Base-by-base conservation (phyloP, 2,329 filamentous ascomycete genomes). In the Lasiodiplodia hormozganensis region DNA sequence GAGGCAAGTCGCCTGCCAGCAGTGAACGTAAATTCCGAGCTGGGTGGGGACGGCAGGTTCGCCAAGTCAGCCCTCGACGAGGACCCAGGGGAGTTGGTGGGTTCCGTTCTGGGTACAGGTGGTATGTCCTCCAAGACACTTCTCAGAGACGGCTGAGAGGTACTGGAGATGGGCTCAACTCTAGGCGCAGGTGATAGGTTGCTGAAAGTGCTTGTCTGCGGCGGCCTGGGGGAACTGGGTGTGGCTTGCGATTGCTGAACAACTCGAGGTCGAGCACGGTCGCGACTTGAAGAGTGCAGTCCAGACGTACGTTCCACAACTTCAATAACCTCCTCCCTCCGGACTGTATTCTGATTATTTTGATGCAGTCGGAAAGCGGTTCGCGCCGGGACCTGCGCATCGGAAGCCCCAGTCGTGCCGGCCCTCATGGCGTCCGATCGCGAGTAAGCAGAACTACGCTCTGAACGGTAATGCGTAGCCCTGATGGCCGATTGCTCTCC, bases 311-410 rank as follows among this genome's bases (percentile, higher is more conserved):
- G 47, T 21, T 64, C 60, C 31, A 52, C 21, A 1, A 47, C 25
- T 52, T 64, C 60, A 28, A 64, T 21, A 1, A 64, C 28, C 25
- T 52, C 60, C 18, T 52, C 47, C 2, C 60, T 64, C 43, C 28
- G 43, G 8, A 11, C 12, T 6, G 28, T 28, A 31, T 23, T 36
- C 18, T 21, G 21, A 8, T 25, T 38, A 21, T 16, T 36, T 25
- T 16, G 21, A 31, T 36, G 25, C 10, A 25, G n/a, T n/a, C 23
- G 38, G 14, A 47, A 25, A 10, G n/a, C 21, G 8, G 56, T 47
- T 18, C 36, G 36, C 18, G 28, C 34, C 11, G 54, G 18, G 16
- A 16, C 16, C 10, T 11, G 23, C 14, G 40, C 11, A 51, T 25
- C n/a, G 40, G 6, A n/a, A 49, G 40, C 12, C 5, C 40, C 8